Evolutionary conservation across 192 early-diverging fungal species (phyloP), one percentile per base, ranked within the genome.

Genomic region (Rhizophagus clarus): DNA sequence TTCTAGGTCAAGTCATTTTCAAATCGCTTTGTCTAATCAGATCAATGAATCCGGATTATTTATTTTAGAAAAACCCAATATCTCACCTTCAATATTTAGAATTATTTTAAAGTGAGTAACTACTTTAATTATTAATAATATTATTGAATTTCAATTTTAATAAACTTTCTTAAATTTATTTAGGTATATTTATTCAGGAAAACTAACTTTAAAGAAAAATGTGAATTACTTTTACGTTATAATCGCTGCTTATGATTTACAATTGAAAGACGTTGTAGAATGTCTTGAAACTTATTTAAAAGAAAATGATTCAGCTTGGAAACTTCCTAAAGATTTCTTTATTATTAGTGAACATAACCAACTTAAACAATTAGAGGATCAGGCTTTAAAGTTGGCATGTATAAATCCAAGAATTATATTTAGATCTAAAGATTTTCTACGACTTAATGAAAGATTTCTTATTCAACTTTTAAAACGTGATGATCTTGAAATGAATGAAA

Each of bases 231-330:
- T 71, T 9, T 24, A 71, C 17, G 31, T 71, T 40, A 31, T 71
- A 31, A 42, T 71, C 0, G 69, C 69, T 32, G 31, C 69, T 40
- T 24, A 71, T 71, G 69, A 71, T 4, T 31, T 71, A 32, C 42
- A 42, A 37, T 45, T 72, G 22, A 37, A 34, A 24, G 20, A 72
- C 12, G 34, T 72, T 22, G 34, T 6, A 40, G 29, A 72, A 42
- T 17, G 12, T 15, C n/a, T 72, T 45, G 69, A 72, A 72, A 42
- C 22, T 12, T 34, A 34, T 10, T 45, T 72, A 20, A 26, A 37
- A n/a, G 34, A 72, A 72, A 72, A 28, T n/a, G 42, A 72, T 24
- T 17, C 69, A n/a, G 69, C 32, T n/a, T 71, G 69, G 69, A 20
- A 40, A 71, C 4, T 32, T 17, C 69, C 31, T 15, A 20, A 71